Conservation (phyloP, 352 stramenopile species). For the Pythium grandisporangium region DNA sequence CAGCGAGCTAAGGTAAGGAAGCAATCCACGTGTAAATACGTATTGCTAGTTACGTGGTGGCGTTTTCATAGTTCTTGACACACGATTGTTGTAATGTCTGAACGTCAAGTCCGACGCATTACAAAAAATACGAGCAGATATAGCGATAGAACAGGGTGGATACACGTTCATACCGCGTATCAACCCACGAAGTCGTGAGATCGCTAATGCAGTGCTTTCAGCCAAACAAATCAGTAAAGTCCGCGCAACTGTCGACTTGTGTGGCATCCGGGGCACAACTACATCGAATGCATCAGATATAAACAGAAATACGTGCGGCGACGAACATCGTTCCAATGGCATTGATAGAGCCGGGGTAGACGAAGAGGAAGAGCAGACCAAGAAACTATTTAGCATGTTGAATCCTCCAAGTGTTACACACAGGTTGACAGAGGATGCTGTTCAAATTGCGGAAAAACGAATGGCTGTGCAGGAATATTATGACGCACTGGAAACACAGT, state of each 20-base stretch:
- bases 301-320: no score
- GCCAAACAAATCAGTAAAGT: constrained; percentile 13
- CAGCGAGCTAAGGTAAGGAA: constrained; percentile 54
- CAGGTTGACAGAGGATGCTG: constrained; percentile 40
- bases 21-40: background rate
- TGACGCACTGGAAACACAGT: constrained; percentile 42
- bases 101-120: constrained; percentile 31
- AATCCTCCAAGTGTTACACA: constrained; percentile 33
- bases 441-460: constrained; percentile 29
- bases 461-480: constrained; percentile 64
- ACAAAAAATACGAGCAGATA: constrained; percentile 34
- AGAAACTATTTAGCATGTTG: constrained; percentile 3
- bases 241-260: no score
- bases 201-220: constrained; percentile 28
- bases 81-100: background rate
- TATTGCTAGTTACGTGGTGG: no score
- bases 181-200: constrained; percentile 59
- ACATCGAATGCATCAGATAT: no score
- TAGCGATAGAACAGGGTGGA: constrained; percentile 22
- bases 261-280: no score
- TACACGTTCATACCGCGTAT: constrained; percentile 47
- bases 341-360: no score
- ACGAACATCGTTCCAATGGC: no score
- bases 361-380: constrained; percentile 6
- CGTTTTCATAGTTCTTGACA: background rate